These are phyloP conservation scores for Trichosporon ovoides DNA, from an alignment of 1,284 basidiomycete species.

Conservation along the genomic window DNA sequence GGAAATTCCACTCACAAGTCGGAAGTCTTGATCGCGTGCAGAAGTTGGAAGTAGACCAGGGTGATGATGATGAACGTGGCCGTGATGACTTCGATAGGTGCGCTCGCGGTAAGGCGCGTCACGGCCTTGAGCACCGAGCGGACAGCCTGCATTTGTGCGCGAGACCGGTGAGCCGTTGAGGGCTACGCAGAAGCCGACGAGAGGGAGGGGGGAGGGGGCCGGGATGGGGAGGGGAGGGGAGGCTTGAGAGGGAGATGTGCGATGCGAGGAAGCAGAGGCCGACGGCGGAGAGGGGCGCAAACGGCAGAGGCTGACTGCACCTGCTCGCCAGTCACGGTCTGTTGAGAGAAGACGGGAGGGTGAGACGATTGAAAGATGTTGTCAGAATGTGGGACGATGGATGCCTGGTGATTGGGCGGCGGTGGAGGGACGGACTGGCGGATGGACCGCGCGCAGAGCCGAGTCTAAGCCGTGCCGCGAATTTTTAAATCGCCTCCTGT, in stretches of 20 bases:
- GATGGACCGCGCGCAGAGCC: neutral
- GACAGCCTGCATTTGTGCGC: constrained; percentile 11
- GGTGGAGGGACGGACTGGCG: neutral
- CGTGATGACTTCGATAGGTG: constrained; percentile 75
- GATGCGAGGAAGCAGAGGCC: constrained; percentile 1
- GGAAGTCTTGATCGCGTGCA: constrained; percentile 69
- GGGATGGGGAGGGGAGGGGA: neutral
- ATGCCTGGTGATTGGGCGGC: neutral
- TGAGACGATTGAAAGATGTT: constrained; percentile 1
- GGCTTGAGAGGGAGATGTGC: neutral
- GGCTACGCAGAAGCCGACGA: neutral
- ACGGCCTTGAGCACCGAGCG: constrained; percentile 41
- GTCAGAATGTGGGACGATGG: constrained; percentile 6
- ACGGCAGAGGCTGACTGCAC: neutral
- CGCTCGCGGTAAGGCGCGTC: constrained; percentile 47
- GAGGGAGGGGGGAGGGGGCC: neutral
- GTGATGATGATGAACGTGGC: constrained; percentile 79
- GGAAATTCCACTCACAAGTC: constrained; percentile 44
- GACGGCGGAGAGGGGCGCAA: constrained; percentile 1
- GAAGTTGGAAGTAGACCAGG: constrained; percentile 83
- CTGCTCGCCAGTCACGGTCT: neutral
- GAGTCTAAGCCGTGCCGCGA: neutral
- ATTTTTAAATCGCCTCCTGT: neutral
- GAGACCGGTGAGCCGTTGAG: constrained; percentile 3
- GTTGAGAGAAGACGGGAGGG: constrained; percentile 2